These are phyloP conservation scores for Eudorina sp. DNA, from an alignment of 139 green algal genomes.

Conservation along the genomic window DNA sequence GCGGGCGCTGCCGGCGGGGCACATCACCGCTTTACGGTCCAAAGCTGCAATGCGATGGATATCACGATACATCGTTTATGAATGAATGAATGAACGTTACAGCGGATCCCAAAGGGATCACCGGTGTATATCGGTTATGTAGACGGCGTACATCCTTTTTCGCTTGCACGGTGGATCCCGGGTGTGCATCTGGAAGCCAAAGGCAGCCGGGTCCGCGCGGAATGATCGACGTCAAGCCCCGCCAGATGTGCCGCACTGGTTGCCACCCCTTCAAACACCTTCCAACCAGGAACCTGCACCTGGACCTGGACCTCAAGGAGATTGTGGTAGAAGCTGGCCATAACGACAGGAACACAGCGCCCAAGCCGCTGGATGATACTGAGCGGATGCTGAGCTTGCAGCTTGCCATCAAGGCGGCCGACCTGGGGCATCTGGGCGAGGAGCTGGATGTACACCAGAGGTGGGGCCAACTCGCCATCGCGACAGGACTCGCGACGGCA, in stretches of 20 bases:
- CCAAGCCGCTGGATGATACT: slow-evolving; percentile 21
- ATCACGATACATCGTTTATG: not conserved
- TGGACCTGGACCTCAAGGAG: not conserved
- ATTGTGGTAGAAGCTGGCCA: not conserved
- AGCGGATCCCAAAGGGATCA: not conserved
- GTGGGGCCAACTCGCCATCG: too few species aligned
- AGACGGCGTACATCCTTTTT: not conserved
- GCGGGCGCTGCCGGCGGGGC: too few species aligned
- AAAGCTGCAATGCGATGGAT: too few species aligned
- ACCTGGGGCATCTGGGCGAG: slow-evolving; percentile 62
- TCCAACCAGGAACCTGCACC: not conserved
- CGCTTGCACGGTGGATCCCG: too few species aligned
- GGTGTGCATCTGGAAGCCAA: too few species aligned
- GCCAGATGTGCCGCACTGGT: not conserved
- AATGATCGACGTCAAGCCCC: not conserved
- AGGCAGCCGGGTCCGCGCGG: not conserved
- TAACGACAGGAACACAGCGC: not conserved
- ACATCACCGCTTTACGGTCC: too few species aligned
- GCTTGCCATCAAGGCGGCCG: slow-evolving; percentile 52
- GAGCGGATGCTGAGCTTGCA: slow-evolving; percentile 47
- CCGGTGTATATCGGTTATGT: not conserved
- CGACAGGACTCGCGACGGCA: too few species aligned
- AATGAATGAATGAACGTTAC: not conserved
- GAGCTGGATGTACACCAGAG: slow-evolving; percentile 55
- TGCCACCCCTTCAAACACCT: not conserved